Evolutionary conservation across 345 rosid species (phyloP).

Genomic region (Physaria fendleri): DNA sequence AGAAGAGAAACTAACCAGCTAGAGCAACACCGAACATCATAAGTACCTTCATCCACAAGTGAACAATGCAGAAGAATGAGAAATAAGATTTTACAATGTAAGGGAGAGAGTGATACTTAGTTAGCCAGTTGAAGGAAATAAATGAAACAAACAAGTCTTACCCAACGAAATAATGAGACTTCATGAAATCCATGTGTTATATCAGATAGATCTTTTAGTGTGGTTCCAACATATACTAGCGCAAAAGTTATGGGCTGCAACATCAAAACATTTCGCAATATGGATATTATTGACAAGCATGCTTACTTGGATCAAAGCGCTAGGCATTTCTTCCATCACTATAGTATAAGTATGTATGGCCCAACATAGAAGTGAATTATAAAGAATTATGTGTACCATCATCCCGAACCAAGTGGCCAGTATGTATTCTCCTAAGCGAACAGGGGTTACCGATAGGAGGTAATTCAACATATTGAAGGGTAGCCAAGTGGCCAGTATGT

Average conservation of each 20-base stretch:
- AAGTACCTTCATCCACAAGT: constrained; percentile 32
- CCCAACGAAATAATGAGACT: constrained; percentile 44
- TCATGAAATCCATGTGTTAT: constrained; percentile 48
- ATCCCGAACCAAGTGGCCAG: constrained; percentile 55
- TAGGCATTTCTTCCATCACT: constrained; percentile 9
- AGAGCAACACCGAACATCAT: constrained; percentile 34
- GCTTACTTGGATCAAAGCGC: neutral
- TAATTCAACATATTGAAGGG: constrained; percentile 57
- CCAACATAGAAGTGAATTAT: neutral
- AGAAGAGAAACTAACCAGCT: constrained; percentile 32
- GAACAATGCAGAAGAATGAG: neutral
- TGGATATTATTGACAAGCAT: constrained; percentile 3
- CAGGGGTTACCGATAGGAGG: constrained; percentile 52
- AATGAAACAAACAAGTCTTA: constrained; percentile 24
- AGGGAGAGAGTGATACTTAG: neutral
- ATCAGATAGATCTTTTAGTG: constrained; percentile 51
- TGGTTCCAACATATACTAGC: constrained; percentile 51
- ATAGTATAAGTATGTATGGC: neutral
- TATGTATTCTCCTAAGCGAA: constrained; percentile 41
- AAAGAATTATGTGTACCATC: constrained; percentile 38
- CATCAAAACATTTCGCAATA: constrained; percentile 6
- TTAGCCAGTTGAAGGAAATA: neutral
- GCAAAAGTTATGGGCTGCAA: constrained; percentile 50
- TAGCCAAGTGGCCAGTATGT: constrained; percentile 46
- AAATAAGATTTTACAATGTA: constrained; percentile 3